Base-by-base conservation (phyloP, 176 grass and related monocot genomes). In the Themeda triandra region DNA sequence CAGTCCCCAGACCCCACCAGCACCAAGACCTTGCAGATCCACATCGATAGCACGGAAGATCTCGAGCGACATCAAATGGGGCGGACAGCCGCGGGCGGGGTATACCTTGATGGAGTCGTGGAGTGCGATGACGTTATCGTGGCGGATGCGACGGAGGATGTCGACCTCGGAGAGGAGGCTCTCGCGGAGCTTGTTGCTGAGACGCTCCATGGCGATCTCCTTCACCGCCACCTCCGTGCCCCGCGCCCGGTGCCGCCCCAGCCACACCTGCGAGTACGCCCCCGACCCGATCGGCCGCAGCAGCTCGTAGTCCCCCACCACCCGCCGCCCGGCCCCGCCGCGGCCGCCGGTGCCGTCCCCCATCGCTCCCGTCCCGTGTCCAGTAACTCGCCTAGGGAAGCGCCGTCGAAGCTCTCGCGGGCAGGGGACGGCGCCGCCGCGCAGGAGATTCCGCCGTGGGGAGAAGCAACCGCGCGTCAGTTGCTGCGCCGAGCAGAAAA, bases 131-230 rank as follows among this genome's bases (percentile, higher is more conserved):
- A 99, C 87, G 83, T 99, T 99, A 31, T 91, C 88, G 60, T 99
- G 96, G 24, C 53, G 59, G 80, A 99, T 96, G 76, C 83, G 63
- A 36, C 84, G 81, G 65, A 99, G 96, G 86, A 99, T 94, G 86
- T 75, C 89, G 80, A 96, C 96, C 91, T 99, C 96, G 58, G 89
- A 95, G 29, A 99, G 91, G 18, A 99, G 91, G 86, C 91, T 96
- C 6, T 96, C 93, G 37, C 91, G 93, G 81, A 99, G 93, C 91
- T 99, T 99, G 78, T 65, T 84, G 86, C 78, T 90, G 32, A 99
- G 78, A 27, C 91, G 85, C 9, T 96, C 93, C 84, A 99, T 86
- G 63, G 78, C 66, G 75, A 99, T 99, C 93, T 96, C 96, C 89
- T 99, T 99, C 42, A 99, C 84, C 25, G 96, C 96, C 75, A 99